These are phyloP conservation scores for Phytophthora rubi DNA, from an alignment of 352 stramenopile species.

Conservation along the genomic window DNA sequence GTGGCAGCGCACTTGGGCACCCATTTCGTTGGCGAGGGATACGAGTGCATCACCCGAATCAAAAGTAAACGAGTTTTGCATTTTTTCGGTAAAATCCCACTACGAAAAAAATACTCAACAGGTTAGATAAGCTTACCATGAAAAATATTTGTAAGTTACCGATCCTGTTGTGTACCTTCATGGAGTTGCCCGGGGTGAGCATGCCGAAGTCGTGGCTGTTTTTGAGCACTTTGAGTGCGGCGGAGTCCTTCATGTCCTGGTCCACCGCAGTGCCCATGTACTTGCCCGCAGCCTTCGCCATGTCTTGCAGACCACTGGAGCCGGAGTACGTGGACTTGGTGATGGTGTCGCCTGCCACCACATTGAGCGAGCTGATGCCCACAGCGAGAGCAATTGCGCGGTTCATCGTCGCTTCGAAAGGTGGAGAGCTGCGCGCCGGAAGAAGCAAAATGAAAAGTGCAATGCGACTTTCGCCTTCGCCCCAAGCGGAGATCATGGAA, in stretches of 20 bases:
- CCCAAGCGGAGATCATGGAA: slow-evolving; percentile 12
- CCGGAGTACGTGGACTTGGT: slow-evolving; percentile 37
- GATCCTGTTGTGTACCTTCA: slow-evolving; percentile 29
- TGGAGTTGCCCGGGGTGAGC: slow-evolving; percentile 38
- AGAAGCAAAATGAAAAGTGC: slow-evolving; percentile 14
- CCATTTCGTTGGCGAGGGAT: slow-evolving; percentile 25
- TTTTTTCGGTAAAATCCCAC: slow-evolving; percentile 34
- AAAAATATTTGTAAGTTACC: background rate
- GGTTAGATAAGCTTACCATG: background rate
- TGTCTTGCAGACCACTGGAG: slow-evolving; percentile 29
- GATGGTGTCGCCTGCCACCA: slow-evolving; percentile 19
- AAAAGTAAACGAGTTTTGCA: slow-evolving; percentile 28
- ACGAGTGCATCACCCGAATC: slow-evolving; percentile 28
- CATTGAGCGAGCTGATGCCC: slow-evolving; percentile 16
- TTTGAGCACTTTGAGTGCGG: slow-evolving; percentile 32
- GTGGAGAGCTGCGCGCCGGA: background rate
- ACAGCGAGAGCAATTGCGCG: slow-evolving; percentile 19
- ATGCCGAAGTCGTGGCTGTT: slow-evolving; percentile 39
- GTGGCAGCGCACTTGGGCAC: slow-evolving; percentile 39
- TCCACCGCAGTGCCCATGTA: slow-evolving; percentile 41
- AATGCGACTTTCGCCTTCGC: background rate
- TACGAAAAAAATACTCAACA: slow-evolving; percentile 10
- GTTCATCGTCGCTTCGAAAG: slow-evolving; percentile 19
- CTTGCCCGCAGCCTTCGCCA: slow-evolving; percentile 35
- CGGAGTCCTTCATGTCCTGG: slow-evolving; percentile 27